Evolutionary conservation across 1,284 basidiomycete species (phyloP).

Genomic region (Moesziomyces antarcticus): DNA sequence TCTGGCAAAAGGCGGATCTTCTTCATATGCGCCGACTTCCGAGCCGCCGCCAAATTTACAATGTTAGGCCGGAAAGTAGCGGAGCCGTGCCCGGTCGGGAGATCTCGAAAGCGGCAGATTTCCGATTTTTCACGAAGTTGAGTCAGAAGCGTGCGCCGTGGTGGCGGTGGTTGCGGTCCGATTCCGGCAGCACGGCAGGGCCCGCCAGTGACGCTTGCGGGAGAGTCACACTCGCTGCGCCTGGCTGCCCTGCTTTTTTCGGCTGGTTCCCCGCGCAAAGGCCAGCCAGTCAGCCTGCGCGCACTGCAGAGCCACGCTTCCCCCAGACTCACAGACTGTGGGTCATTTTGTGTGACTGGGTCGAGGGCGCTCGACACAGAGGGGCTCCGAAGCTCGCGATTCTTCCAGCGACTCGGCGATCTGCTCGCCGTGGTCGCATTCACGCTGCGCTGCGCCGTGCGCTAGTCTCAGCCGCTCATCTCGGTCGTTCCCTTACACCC

Average conservation of each 20-base stretch:
- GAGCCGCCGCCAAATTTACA: not conserved
- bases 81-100: constrained; percentile 7
- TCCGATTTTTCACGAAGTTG: constrained; percentile 45
- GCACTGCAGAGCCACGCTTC: not conserved
- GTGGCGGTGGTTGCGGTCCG: constrained; percentile 8
- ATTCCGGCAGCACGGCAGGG: constrained; percentile 1
- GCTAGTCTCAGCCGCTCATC: constrained; percentile 1
- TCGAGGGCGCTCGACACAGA: too few species aligned
- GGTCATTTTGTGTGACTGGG: not conserved
- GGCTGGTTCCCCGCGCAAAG: constrained; percentile 11
- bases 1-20: not conserved
- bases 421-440: constrained; percentile 9
- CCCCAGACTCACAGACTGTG: constrained; percentile 16
- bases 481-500: not conserved
- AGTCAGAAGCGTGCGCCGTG: constrained; percentile 17
- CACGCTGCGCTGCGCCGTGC: not conserved
- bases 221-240: not conserved
- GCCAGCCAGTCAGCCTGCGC: constrained; percentile 1
- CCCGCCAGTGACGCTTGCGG: not conserved
- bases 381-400: not conserved
- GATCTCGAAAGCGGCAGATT: constrained; percentile 19
- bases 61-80: not conserved
- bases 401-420: constrained; percentile 27
- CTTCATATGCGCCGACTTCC: constrained; percentile 15
- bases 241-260: not conserved